A percentile compares a stretch with the other conserved stretches of the same genome.
phyloP scores from a whole-genome alignment of 2,329 filamentous ascomycete species.

The Talaromyces sp. region DNA sequence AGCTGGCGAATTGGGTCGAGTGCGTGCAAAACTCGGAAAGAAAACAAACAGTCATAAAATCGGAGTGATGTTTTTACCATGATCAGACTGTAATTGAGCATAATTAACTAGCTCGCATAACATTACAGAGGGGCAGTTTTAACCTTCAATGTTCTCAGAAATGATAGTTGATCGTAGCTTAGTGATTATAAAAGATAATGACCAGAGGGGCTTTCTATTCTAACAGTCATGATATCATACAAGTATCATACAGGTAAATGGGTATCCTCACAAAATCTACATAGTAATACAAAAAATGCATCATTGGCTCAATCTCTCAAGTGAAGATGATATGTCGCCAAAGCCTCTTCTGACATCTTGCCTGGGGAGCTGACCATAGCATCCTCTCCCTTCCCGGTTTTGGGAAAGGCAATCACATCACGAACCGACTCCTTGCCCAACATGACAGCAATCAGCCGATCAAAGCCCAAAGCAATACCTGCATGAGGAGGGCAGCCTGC shows the following conservation, averaged over 20 bases:
- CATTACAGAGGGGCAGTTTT: not conserved
- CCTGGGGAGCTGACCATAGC: constrained; percentile 73
- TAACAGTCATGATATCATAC: not conserved
- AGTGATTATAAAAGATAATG: not conserved
- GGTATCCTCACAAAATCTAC: not conserved
- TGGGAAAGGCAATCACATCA: constrained; percentile 96
- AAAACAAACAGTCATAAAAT: not conserved
- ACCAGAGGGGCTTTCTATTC: not conserved
- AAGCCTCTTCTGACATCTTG: constrained; percentile 55
- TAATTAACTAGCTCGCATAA: not conserved
- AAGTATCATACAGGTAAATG: not conserved
- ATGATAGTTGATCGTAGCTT: not conserved
- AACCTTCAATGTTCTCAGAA: not conserved
- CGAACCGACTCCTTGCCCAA: constrained; percentile 69
- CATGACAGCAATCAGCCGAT: constrained; percentile 76
- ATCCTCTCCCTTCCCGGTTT: constrained; percentile 86
- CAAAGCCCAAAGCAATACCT: constrained; percentile 87
- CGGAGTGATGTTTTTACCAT: not conserved
- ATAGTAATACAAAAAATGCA: not conserved
- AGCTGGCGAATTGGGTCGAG: no score
- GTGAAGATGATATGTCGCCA: constrained; percentile 55
- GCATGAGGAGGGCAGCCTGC: constrained; percentile 92
- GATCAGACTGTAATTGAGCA: not conserved
- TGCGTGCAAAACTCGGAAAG: not conserved
- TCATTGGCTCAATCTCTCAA: constrained; percentile 19